These are phyloP conservation scores for Trypanosoma conorhini DNA, from an alignment of 208 protist genomes.

Conservation along the genomic window DNA sequence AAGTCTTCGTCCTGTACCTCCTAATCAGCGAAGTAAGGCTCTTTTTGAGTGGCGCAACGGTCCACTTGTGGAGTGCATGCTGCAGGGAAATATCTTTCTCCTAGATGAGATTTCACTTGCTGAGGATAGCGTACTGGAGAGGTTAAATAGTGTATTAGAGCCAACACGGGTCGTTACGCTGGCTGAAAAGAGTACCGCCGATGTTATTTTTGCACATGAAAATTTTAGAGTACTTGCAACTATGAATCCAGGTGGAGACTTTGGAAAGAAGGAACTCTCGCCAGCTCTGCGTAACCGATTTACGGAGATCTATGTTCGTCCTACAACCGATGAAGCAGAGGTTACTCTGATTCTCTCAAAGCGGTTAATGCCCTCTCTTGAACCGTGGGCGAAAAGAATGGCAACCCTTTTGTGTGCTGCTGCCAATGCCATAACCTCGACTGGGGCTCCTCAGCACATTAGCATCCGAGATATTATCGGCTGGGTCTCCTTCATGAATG, in stretches of 20 bases:
- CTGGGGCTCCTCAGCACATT: conserved; percentile 72
- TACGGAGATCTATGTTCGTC: conserved; percentile 99
- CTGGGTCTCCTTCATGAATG: conserved; percentile 97
- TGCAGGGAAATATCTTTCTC: conserved; percentile 97
- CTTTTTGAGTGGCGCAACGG: conserved; percentile 99
- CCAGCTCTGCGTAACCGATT: conserved; percentile 99
- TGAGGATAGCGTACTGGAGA: conserved; percentile 99
- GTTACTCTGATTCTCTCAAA: conserved; percentile 92
- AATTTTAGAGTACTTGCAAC: conserved; percentile 98
- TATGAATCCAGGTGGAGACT: conserved; percentile 99
- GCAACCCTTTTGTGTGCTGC: conserved; percentile 71
- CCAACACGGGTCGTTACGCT: conserved; percentile 94
- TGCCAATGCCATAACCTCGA: conserved; percentile 34
- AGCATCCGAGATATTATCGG: conserved; percentile 96
- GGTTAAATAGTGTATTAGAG: conserved; percentile 99
- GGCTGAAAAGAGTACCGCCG: conserved; percentile 96
- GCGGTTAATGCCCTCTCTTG: conserved; percentile 52
- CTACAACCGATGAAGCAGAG: conserved; percentile 90
- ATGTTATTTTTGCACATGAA: conserved; percentile 81
- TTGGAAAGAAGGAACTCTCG: conserved; percentile 99
- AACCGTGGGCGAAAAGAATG: conserved; percentile 74
- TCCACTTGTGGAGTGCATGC: conserved; percentile 99
- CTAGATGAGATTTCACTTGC: conserved; percentile 99
- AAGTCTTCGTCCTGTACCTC: conserved; percentile 81
- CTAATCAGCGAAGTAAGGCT: conserved; percentile 67